phyloP scores from a whole-genome alignment of 805 yeast species.

The Kodamaea fukazawae region DNA sequence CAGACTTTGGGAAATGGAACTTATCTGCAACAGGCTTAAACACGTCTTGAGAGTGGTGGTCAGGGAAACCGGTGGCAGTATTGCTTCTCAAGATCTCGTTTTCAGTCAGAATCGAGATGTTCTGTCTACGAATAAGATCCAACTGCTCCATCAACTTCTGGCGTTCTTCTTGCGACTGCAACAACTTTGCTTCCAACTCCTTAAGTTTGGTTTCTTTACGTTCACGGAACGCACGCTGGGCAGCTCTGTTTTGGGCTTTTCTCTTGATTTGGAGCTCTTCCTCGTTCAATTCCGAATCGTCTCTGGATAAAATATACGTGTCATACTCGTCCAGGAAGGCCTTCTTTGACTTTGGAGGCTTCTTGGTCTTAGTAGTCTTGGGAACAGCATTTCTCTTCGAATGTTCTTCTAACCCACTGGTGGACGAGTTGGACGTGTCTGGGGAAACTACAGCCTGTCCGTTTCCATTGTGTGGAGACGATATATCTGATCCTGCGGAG shows the following conservation, averaged over 20 bases:
- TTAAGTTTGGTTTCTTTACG: constrained; percentile 71
- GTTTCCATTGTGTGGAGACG: constrained; percentile 2
- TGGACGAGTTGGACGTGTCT: constrained; percentile 7
- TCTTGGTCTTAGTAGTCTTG: constrained; percentile 1
- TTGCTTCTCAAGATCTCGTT: constrained; percentile 52
- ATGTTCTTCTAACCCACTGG: constrained; percentile 5
- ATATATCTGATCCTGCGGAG: background rate
- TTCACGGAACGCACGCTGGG: constrained; percentile 84
- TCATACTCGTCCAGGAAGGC: constrained; percentile 35
- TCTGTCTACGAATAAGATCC: constrained; percentile 51
- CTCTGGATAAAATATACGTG: constrained; percentile 33
- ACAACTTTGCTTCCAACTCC: constrained; percentile 60
- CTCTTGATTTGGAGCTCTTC: constrained; percentile 51
- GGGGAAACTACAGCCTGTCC: constrained; percentile 4
- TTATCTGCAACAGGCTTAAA: constrained; percentile 11
- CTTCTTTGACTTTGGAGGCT: constrained; percentile 21
- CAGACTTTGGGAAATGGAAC: constrained; percentile 35
- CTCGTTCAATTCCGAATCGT: constrained; percentile 37
- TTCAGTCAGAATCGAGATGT: constrained; percentile 57
- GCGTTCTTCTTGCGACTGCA: constrained; percentile 55
- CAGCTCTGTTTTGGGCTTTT: constrained; percentile 81
- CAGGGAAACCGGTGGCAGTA: constrained; percentile 3
- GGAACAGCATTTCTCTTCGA: background rate
- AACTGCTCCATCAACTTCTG: constrained; percentile 45
- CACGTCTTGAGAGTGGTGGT: background rate